A percentile compares a stretch with the other conserved stretches of the same genome.
phyloP scores from a whole-genome alignment of 2,329 filamentous ascomycete genomes.

The Calonectria pseudoreteaudii region DNA sequence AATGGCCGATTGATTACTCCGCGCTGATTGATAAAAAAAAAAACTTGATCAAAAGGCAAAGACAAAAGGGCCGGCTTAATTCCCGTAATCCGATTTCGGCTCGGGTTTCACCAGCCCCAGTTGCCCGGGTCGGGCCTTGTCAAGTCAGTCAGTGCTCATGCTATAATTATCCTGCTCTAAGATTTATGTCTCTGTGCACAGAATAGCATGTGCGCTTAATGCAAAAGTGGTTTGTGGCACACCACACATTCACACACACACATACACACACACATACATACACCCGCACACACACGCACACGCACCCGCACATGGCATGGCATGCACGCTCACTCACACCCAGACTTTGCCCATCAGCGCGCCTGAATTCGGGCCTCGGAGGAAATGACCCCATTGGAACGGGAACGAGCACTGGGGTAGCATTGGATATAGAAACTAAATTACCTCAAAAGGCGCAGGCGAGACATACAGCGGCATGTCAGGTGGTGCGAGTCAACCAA shows the following conservation, averaged over 20 bases:
- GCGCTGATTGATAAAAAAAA: conserved; percentile 15
- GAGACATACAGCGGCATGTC: not conserved
- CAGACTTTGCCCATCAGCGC: not conserved
- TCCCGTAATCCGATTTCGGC: conserved; percentile 3
- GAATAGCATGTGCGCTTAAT: not conserved
- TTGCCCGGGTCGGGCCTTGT: not conserved
- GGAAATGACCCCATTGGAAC: conserved; percentile 10
- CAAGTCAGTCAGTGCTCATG: not conserved
- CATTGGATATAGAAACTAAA: not conserved
- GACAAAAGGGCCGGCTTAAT: not conserved
- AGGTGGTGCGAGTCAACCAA: not conserved
- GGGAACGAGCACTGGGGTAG: not conserved
- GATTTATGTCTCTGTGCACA: not conserved
- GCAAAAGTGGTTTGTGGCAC: not conserved
- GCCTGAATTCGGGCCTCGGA: not conserved
- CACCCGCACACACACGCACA: too few relatives aligned
- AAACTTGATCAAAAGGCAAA: not conserved
- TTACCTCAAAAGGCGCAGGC: not conserved
- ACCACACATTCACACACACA: not conserved
- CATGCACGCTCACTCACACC: not conserved
- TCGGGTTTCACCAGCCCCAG: conserved; percentile 2
- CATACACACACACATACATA: not conserved
- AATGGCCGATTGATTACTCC: conserved; percentile 12
- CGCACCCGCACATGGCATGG: not conserved
- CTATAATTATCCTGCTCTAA: not conserved